Evolutionary conservation across 2,329 filamentous ascomycete genomes (phyloP).

Genomic region (Aspergillus glaucus): DNA sequence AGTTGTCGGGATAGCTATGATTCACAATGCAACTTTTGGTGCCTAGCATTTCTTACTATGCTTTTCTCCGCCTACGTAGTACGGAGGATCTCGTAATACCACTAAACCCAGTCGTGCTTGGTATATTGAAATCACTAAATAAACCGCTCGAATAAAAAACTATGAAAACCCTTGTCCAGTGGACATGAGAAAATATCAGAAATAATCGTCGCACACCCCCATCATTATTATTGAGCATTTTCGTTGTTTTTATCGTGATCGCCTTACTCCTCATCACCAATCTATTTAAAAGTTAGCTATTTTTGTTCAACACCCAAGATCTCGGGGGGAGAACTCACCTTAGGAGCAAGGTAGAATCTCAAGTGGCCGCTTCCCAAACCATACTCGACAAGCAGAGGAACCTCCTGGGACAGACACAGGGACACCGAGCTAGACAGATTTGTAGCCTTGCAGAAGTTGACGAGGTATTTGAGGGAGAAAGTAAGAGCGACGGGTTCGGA

Average conservation of each 20-base stretch:
- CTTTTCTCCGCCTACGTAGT: too few relatives aligned
- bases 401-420: constrained; percentile 91
- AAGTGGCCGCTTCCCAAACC: constrained; percentile 76
- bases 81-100: neutral
- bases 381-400: constrained; percentile 94
- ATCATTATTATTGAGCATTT: constrained; percentile 22
- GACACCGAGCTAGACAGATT: constrained; percentile 75
- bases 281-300: constrained; percentile 42
- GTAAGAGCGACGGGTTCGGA: constrained; percentile 89
- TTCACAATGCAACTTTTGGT: neutral
- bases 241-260: constrained; percentile 6
- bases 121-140: constrained; percentile 9
- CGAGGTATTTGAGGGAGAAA: constrained; percentile 97
- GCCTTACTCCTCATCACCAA: constrained; percentile 50
- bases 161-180: constrained; percentile 44
- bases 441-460: constrained; percentile 99
- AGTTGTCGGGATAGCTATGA: neutral
- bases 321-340: constrained; percentile 54
- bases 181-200: neutral
- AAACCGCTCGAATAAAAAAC: constrained; percentile 15
- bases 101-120: constrained; percentile 2
- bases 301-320: neutral
- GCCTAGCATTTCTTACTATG: too few relatives aligned
- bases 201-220: constrained; percentile 7
- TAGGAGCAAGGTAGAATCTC: constrained; percentile 95